Percentiles rank a stretch among this genome's conserved stretches.
These are phyloP conservation scores for Aspergillus novofumigatus DNA, from an alignment of 2,329 filamentous ascomycete genomes.

Conservation along the genomic window DNA sequence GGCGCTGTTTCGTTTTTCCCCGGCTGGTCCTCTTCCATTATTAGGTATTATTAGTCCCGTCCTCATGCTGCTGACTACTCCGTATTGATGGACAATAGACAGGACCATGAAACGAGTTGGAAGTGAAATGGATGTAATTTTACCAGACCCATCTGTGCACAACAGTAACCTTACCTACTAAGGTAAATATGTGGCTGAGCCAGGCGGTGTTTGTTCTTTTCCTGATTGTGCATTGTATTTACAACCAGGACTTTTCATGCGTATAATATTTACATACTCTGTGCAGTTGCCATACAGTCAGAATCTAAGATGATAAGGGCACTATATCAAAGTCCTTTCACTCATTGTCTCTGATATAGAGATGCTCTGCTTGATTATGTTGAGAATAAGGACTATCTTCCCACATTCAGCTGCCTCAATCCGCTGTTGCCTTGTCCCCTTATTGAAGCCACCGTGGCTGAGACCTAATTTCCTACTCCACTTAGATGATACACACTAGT, in stretches of 20 bases:
- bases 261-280: not conserved
- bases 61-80: not conserved
- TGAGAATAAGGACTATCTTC: not conserved
- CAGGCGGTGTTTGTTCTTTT: slow-evolving; percentile 5
- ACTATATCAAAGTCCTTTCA: not conserved
- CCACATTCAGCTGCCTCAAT: slow-evolving; percentile 6
- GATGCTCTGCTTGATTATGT: not conserved
- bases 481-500: slow-evolving; percentile 14
- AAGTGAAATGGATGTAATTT: not conserved
- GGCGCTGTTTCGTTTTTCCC: slow-evolving; percentile 1
- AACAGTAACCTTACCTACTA: not conserved
- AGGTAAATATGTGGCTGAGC: slow-evolving; percentile 2
- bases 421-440: slow-evolving; percentile 5
- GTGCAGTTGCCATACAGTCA: not conserved
- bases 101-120: slow-evolving; percentile 1
- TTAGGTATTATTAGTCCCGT: not conserved
- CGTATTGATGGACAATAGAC: not conserved
- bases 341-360: not conserved
- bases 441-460: slow-evolving; percentile 18
- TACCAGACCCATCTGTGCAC: not conserved
- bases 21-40: not conserved
- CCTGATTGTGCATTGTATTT: slow-evolving; percentile 3
- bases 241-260: not conserved
- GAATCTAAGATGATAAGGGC: not conserved
- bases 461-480: not conserved